Evolutionary conservation across 495 filamentous ascomycete species (phyloP), one percentile per base, ranked within the genome.

Genomic region (Penicillium chermesinum): DNA sequence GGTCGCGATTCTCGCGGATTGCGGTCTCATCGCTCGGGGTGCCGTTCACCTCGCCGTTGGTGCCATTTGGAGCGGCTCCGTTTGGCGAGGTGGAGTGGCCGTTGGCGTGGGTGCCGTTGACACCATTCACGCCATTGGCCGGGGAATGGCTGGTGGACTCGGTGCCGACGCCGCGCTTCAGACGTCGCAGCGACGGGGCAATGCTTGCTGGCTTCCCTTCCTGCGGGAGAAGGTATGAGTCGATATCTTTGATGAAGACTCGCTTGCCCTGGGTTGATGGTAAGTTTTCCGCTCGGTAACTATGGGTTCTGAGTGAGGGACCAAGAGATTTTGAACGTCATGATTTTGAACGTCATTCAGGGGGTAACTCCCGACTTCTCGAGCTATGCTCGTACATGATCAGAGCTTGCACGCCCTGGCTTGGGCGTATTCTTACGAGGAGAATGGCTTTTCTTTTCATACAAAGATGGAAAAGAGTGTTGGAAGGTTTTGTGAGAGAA

Each of bases 191-290:
- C 22, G 88, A 91, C 2, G 88, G 88, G 15, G 88, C 88, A 46
- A 91, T 82, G 30, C 66, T 74, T 34, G 86, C 79, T 14, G 77
- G 72, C 44, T 83, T 73, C n/a, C 72, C 70, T 50, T 83, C 62
- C 2, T 89, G 90, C 4, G 91, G 89, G 46, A 91, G 69, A 36
- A 95, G 71, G 63, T 96, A 96, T 64, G 96, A 82, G 32, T 85
- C 79, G 60, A 98, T 98, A 65, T 97, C 93, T 65, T 98, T 98
- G 79, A 98, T 93, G 74, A 97, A 95, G 55, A 95, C 66, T 47
- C 93, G 85, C 70, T 95, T 96, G 54, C 69, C 61, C 57, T 69
- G 51, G 49, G n/a, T n/a, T 48, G 16, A 57, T 49, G 64, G 66
- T 77, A 70, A 76, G 71, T 65, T 55, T 61, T 10, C 50, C 43